These are phyloP conservation scores for Diospyros lotus DNA, from an alignment of 148 eudicot species.

Conservation along the genomic window DNA sequence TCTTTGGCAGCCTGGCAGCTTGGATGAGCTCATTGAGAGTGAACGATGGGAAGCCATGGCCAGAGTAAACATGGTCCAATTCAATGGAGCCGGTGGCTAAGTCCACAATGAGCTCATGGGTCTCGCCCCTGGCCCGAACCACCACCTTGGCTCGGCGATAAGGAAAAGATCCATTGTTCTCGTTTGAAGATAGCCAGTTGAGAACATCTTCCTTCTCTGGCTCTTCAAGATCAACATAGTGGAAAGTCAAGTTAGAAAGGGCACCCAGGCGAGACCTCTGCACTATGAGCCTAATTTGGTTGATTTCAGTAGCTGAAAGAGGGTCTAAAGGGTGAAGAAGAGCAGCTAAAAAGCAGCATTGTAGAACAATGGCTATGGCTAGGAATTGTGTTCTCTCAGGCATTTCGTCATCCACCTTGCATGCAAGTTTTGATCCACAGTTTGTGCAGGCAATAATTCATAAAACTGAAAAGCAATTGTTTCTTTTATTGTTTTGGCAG, in stretches of 20 bases:
- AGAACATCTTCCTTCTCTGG: slow-evolving; percentile 61
- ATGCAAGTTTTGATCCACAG: slow-evolving; percentile 3
- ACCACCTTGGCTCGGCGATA: slow-evolving; percentile 70
- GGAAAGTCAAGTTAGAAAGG: slow-evolving; percentile 52
- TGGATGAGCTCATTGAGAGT: slow-evolving; percentile 48
- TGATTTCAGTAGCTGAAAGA: slow-evolving; percentile 52
- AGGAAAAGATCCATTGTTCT: slow-evolving; percentile 24
- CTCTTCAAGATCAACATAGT: slow-evolving; percentile 78
- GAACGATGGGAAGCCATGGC: slow-evolving; percentile 76
- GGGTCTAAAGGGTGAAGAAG: slow-evolving; percentile 71
- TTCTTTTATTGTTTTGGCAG: no score
- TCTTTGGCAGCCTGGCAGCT: slow-evolving; percentile 39
- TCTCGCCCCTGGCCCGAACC: slow-evolving; percentile 43
- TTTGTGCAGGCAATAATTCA: neutral
- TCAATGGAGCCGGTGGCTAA: slow-evolving; percentile 29
- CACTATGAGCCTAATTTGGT: slow-evolving; percentile 33
- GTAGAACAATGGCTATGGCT: slow-evolving; percentile 12
- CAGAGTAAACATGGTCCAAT: slow-evolving; percentile 44
- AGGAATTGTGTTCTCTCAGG: slow-evolving; percentile 7
- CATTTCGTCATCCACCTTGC: neutral
- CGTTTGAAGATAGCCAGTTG: slow-evolving; percentile 37
- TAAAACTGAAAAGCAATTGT: no score
- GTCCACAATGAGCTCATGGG: slow-evolving; percentile 59
- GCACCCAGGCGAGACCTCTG: slow-evolving; percentile 44
- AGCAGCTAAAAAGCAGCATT: slow-evolving; percentile 16